Percentiles rank a stretch among this genome's conserved stretches.
phyloP scores from a whole-genome alignment of 129 eudicot species.

The Flaveria brownii region DNA sequence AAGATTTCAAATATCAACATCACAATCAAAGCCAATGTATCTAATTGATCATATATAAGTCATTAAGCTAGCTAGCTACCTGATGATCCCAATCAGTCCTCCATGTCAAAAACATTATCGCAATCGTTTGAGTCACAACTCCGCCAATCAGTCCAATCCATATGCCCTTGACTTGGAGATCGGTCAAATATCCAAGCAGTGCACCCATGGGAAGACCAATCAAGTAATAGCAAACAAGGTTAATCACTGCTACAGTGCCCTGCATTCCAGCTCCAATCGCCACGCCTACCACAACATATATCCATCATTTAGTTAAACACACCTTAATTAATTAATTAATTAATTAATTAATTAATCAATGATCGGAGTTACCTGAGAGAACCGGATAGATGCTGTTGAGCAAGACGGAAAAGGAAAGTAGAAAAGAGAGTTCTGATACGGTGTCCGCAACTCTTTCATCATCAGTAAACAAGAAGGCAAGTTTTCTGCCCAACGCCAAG shows the following conservation, averaged over 20 bases:
- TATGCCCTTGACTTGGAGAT: neutral
- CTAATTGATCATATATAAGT: no score
- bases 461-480: neutral
- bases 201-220: neutral
- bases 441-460: neutral
- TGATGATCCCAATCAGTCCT: neutral
- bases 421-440: neutral
- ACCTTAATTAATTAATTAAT: no score
- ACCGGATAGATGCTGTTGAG: neutral
- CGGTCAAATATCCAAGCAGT: neutral
- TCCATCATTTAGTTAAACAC: no score
- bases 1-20: no score
- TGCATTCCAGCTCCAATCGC: neutral
- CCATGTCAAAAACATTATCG: neutral
- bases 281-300: neutral
- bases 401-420: neutral
- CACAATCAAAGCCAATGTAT: no score
- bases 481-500: neutral
- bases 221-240: neutral
- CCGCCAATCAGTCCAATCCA: neutral
- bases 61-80: neutral
- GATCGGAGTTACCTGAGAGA: neutral
- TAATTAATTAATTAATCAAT: no score
- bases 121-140: neutral
- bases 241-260: neutral